Percentiles rank a stretch among this genome's conserved stretches.
Conservation (phyloP, 2,329 filamentous ascomycete genomes). For the Claviceps cyperi region DNA sequence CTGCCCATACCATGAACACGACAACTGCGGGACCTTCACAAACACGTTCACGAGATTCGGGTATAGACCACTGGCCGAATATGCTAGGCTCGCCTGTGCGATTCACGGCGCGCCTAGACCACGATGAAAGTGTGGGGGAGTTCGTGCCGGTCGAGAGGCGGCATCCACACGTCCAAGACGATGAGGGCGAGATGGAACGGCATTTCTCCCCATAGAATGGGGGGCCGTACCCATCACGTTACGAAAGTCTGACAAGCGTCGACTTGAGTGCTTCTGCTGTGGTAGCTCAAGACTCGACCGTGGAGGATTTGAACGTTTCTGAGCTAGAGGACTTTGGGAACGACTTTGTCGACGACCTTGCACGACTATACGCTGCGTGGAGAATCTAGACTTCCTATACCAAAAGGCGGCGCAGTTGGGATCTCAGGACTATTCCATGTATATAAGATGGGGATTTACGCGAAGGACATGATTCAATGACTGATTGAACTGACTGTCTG, state of each 20-base stretch:
- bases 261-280: not conserved
- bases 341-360: slow-evolving; percentile 15
- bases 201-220: slow-evolving; percentile 5
- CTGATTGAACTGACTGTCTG: slow-evolving; percentile 1
- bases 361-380: slow-evolving; percentile 11
- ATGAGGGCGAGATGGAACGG: not conserved
- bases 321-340: slow-evolving; percentile 16
- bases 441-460: not conserved
- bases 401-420: not conserved
- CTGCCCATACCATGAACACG: slow-evolving; percentile 17
- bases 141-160: not conserved
- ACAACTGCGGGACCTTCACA: slow-evolving; percentile 16
- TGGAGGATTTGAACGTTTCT: slow-evolving; percentile 5
- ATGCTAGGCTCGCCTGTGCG: slow-evolving; percentile 4
- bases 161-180: not conserved
- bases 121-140: slow-evolving; percentile 5
- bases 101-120: slow-evolving; percentile 3
- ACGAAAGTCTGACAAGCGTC: slow-evolving; percentile 8
- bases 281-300: slow-evolving; percentile 1
- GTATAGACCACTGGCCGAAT: slow-evolving; percentile 6
- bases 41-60: slow-evolving; percentile 11
- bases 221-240: not conserved
- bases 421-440: not conserved
- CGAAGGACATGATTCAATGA: not conserved
- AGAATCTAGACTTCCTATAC: slow-evolving; percentile 6